A percentile compares a stretch with the other conserved stretches of the same genome.
These are phyloP conservation scores for Chaetomium sp. DNA, from an alignment of 2,329 filamentous ascomycete species.

Conservation along the genomic window DNA sequence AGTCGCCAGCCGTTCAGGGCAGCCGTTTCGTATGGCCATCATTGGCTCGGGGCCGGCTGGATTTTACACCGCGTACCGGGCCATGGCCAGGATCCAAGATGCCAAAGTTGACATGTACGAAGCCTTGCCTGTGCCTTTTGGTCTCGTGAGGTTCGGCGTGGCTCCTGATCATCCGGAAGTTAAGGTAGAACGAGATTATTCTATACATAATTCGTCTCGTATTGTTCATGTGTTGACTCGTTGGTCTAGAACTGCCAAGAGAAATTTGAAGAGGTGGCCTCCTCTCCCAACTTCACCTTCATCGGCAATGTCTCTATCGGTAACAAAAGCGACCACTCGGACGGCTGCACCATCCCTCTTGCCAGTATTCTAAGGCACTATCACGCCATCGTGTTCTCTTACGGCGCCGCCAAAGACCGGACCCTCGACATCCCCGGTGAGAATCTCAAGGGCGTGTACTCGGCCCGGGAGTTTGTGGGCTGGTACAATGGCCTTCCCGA, in stretches of 20 bases:
- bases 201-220: neutral
- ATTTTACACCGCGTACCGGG: slow-evolving; percentile 85
- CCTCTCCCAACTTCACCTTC: slow-evolving; percentile 77
- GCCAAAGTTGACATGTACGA: slow-evolving; percentile 93
- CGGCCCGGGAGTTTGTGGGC: slow-evolving; percentile 87
- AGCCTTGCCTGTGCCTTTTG: slow-evolving; percentile 83
- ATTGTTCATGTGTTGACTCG: neutral
- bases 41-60: slow-evolving; percentile 92
- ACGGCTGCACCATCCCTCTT: slow-evolving; percentile 55
- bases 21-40: slow-evolving; percentile 72
- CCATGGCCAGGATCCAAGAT: slow-evolving; percentile 68
- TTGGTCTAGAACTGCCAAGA: slow-evolving; percentile 76
- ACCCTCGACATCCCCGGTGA: slow-evolving; percentile 77
- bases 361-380: slow-evolving; percentile 70
- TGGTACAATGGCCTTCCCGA: slow-evolving; percentile 98
- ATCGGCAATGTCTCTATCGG: slow-evolving; percentile 84
- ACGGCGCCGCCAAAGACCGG: slow-evolving; percentile 81
- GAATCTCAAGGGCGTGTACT: slow-evolving; percentile 66
- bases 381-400: slow-evolving; percentile 85
- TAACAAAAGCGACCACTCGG: slow-evolving; percentile 34
- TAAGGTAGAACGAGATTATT: slow-evolving; percentile 54
- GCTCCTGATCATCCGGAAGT: slow-evolving; percentile 99
- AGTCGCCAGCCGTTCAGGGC: slow-evolving; percentile 7
- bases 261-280: slow-evolving; percentile 83
- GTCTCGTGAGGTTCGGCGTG: slow-evolving; percentile 86